Percentiles rank a stretch among this genome's conserved stretches.
Evolutionary conservation across 1,139 yeast genomes (phyloP).

Genomic region (Kodamaea ohmeri): DNA sequence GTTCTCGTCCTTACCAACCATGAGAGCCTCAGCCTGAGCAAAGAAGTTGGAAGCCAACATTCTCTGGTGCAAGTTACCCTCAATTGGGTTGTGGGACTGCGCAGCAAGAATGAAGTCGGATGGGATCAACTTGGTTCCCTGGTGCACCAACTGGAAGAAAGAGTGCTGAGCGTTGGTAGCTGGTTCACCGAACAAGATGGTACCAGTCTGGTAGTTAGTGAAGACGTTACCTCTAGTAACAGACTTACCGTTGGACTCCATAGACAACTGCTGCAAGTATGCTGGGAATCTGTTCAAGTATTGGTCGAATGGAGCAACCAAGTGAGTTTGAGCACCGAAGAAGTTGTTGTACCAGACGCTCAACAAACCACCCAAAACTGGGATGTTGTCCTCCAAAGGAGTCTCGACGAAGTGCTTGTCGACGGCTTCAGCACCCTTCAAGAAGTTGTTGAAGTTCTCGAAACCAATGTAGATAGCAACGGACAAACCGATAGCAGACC

Average conservation of each 20-base stretch:
- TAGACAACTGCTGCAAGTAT: constrained; percentile 93
- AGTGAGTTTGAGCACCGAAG: constrained; percentile 95
- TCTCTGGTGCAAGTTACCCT: constrained; percentile 87
- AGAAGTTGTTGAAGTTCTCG: constrained; percentile 86
- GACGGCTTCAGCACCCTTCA: constrained; percentile 96
- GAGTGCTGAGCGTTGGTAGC: constrained; percentile 99
- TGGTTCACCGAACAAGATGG: constrained; percentile 96
- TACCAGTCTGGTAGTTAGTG: constrained; percentile 93
- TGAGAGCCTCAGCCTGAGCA: constrained; percentile 96
- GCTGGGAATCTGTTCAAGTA: constrained; percentile 99
- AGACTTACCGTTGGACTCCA: constrained; percentile 99
- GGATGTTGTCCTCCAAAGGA: constrained; percentile 88
- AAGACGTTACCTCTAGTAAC: constrained; percentile 89
- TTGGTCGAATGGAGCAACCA: constrained; percentile 98
- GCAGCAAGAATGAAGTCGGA: constrained; percentile 96
- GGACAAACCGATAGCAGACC: constrained; percentile 98
- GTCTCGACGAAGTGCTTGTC: constrained; percentile 85
- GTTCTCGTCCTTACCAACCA: constrained; percentile 89
- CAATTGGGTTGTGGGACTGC: constrained; percentile 96
- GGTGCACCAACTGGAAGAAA: constrained; percentile 98
- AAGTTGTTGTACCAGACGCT: constrained; percentile 98
- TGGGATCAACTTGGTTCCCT: constrained; percentile 97
- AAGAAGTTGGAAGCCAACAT: constrained; percentile 98
- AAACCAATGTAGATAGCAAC: constrained; percentile 93
- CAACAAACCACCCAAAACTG: constrained; percentile 87